Conservation (phyloP, 2,329 filamentous ascomycete species). For the Diplodia corticola region DNA sequence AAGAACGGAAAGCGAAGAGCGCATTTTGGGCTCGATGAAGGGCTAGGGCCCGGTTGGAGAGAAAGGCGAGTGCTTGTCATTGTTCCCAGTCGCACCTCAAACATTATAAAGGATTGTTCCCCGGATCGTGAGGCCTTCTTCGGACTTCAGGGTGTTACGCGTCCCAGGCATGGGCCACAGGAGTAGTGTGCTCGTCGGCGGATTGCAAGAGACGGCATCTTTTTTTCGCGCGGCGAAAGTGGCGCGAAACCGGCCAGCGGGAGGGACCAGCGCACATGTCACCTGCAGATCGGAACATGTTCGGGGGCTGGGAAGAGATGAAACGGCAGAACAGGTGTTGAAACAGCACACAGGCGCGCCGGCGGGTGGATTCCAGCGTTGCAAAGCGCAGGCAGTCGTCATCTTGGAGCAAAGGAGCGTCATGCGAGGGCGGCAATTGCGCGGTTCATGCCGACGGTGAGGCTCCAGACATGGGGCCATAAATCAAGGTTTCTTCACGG, state of each 20-base stretch:
- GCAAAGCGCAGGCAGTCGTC: not conserved
- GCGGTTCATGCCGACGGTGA: not conserved
- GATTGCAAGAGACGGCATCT: not conserved
- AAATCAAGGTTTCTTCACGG: slow-evolving; percentile 7
- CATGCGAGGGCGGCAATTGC: not conserved
- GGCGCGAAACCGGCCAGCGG: not conserved
- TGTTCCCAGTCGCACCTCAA: not conserved
- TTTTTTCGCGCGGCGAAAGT: not conserved
- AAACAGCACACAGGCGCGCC: not conserved
- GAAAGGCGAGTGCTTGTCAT: not conserved
- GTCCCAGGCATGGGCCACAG: not conserved
- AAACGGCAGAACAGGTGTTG: not conserved
- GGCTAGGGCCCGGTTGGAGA: not conserved
- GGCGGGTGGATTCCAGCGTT: not conserved
- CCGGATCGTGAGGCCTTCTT: not conserved
- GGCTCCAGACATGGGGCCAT: not conserved
- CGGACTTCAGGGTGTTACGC: not conserved
- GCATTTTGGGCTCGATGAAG: not conserved
- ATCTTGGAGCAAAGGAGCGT: not conserved
- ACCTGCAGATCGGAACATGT: not conserved
- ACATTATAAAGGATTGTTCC: not conserved
- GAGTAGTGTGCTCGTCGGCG: not conserved
- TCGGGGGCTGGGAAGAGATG: not conserved
- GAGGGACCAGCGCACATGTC: not conserved
- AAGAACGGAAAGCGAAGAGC: slow-evolving; percentile 5